A percentile compares a stretch with the other conserved stretches of the same genome.
Evolutionary conservation across 1,284 basidiomycete genomes (phyloP).

Genomic region (Ceratobasidium sp.): DNA sequence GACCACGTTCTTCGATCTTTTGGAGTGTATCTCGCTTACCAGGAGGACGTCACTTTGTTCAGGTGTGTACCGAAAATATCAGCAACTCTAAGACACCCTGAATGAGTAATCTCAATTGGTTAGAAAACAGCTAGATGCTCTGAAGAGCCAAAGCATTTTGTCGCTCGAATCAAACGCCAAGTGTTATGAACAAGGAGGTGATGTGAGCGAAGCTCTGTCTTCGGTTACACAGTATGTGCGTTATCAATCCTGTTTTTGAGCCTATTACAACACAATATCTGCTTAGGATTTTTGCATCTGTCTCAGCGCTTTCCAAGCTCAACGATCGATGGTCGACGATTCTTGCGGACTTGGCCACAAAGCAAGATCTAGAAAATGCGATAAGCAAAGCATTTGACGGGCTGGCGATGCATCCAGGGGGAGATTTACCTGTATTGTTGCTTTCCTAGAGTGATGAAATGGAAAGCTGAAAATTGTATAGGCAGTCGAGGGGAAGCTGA

Average conservation of each 20-base stretch:
- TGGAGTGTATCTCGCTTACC: background rate
- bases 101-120: background rate
- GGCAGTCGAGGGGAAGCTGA: too few relatives aligned
- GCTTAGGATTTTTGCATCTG: background rate
- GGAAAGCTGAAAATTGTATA: too few relatives aligned
- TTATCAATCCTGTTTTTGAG: background rate
- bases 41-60: conserved; percentile 6
- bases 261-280: background rate
- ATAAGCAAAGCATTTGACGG: too few relatives aligned
- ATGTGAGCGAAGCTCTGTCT: background rate
- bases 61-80: background rate
- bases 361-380: too few relatives aligned
- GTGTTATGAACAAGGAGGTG: background rate
- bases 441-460: too few relatives aligned
- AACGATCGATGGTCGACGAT: background rate
- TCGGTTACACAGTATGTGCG: background rate
- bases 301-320: background rate
- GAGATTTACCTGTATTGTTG: too few relatives aligned
- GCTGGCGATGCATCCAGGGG: too few relatives aligned
- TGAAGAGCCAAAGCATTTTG: background rate
- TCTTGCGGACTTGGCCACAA: too few relatives aligned
- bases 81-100: background rate
- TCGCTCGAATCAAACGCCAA: background rate
- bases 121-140: conserved; percentile 8
- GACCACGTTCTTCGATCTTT: conserved; percentile 4